Percentiles rank a stretch among this genome's conserved stretches.
Conservation (phyloP, 1,139 yeast species). For the Sugiyamaella japonica region DNA sequence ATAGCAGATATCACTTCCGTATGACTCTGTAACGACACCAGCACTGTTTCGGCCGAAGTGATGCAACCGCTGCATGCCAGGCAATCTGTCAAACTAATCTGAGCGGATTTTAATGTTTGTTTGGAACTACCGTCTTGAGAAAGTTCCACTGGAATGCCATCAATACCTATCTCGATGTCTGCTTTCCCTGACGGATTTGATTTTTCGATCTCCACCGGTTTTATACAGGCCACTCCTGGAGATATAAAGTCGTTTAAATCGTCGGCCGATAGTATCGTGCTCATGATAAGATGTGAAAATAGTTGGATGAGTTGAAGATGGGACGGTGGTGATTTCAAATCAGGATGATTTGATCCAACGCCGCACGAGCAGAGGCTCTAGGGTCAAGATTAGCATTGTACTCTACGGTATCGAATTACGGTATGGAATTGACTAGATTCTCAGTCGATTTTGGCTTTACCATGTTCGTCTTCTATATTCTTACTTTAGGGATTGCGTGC, state of each 20-base stretch:
- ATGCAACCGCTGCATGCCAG: constrained; percentile 97
- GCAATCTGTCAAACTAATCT: constrained; percentile 88
- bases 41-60: constrained; percentile 91
- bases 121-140: constrained; percentile 55
- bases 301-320: too few relatives aligned
- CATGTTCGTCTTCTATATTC: too few relatives aligned
- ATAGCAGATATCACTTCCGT: constrained; percentile 68
- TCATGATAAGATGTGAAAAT: constrained; percentile 65
- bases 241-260: constrained; percentile 92
- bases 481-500: too few relatives aligned
- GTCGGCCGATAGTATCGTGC: constrained; percentile 82
- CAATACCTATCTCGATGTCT: constrained; percentile 64
- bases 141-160: constrained; percentile 71
- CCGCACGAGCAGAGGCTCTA: constrained; percentile 2
- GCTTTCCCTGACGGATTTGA: constrained; percentile 44
- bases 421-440: too few relatives aligned
- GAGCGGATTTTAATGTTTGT: constrained; percentile 68
- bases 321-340: constrained; percentile 5
- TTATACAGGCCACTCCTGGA: constrained; percentile 94
- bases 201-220: constrained; percentile 62
- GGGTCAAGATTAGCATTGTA: too few relatives aligned
- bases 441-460: too few relatives aligned
- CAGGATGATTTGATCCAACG: neutral
- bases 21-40: constrained; percentile 89
- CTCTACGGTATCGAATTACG: too few relatives aligned